These are phyloP conservation scores for Diaporthe caulivora DNA, from an alignment of 2,329 filamentous ascomycete genomes.

Conservation along the genomic window DNA sequence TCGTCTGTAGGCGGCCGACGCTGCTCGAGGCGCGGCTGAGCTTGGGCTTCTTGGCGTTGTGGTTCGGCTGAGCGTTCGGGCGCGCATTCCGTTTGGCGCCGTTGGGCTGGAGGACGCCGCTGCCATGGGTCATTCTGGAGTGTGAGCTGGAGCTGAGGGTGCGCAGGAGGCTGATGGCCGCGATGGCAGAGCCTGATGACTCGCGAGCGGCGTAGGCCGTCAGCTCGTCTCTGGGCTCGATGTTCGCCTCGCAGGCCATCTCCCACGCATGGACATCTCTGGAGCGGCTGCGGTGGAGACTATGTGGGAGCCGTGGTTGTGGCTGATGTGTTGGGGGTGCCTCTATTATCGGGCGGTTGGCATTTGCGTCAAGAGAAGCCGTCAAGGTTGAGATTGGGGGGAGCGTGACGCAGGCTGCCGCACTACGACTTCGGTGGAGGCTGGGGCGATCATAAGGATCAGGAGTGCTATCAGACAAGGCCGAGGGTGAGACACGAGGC, in stretches of 20 bases:
- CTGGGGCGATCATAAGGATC: slow-evolving; percentile 63
- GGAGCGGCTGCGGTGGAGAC: slow-evolving; percentile 78
- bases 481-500: slow-evolving; percentile 57
- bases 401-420: slow-evolving; percentile 69
- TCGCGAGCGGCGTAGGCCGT: slow-evolving; percentile 83
- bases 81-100: slow-evolving; percentile 74
- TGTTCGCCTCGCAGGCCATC: slow-evolving; percentile 86
- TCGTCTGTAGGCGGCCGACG: slow-evolving; percentile 69
- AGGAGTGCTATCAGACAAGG: slow-evolving; percentile 49
- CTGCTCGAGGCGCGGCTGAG: slow-evolving; percentile 73
- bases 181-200: slow-evolving; percentile 81
- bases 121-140: slow-evolving; percentile 42
- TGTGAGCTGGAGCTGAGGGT: slow-evolving; percentile 72
- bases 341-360: slow-evolving; percentile 29
- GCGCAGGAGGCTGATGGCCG: slow-evolving; percentile 84
- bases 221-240: slow-evolving; percentile 79
- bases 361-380: slow-evolving; percentile 49
- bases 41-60: slow-evolving; percentile 71
- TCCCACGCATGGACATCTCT: slow-evolving; percentile 93
- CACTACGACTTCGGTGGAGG: slow-evolving; percentile 79
- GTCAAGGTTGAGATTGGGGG: slow-evolving; percentile 67
- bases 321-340: slow-evolving; percentile 48
- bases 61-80: slow-evolving; percentile 45
- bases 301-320: slow-evolving; percentile 60
- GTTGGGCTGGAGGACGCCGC: slow-evolving; percentile 63